phyloP scores from a whole-genome alignment of 1,139 yeast genomes.

The Blastobotrys niveus region DNA sequence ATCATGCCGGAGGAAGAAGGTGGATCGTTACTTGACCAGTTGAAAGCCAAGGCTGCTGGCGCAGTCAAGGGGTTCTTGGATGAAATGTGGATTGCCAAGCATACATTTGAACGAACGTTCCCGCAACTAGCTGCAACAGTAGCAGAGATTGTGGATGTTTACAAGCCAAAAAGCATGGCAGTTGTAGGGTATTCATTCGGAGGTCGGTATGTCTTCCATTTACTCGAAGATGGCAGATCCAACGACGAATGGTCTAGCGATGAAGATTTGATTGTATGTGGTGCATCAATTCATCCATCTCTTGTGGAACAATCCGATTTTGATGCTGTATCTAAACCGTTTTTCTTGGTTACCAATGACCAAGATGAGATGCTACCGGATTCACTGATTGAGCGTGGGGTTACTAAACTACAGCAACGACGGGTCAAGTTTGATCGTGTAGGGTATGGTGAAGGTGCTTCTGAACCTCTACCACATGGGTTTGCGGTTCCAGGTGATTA shows the following conservation, averaged over 20 bases:
- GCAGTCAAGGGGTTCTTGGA: constrained; percentile 35
- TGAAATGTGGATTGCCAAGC: constrained; percentile 40
- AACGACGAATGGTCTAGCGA: constrained; percentile 28
- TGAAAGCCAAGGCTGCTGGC: constrained; percentile 33
- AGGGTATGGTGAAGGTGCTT: constrained; percentile 20
- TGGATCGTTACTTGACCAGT: constrained; percentile 27
- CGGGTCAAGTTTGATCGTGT: constrained; percentile 25
- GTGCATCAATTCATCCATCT: constrained; percentile 36
- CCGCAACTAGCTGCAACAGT: constrained; percentile 30
- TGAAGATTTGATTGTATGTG: constrained; percentile 31
- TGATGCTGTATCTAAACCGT: constrained; percentile 29
- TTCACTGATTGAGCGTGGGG: constrained; percentile 21
- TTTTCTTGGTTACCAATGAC: constrained; percentile 32
- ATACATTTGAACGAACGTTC: constrained; percentile 33
- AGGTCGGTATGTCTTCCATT: constrained; percentile 34
- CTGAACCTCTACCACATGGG: constrained; percentile 36
- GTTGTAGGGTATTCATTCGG: constrained; percentile 40
- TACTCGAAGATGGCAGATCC: constrained; percentile 25
- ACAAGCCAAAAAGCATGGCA: constrained; percentile 32
- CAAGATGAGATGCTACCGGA: constrained; percentile 32
- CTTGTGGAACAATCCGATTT: constrained; percentile 32
- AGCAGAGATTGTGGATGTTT: constrained; percentile 34
- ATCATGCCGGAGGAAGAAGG: constrained; percentile 14
- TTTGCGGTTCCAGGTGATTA: constrained; percentile 41
- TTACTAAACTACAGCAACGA: constrained; percentile 22